Conservation (phyloP, 2,329 filamentous ascomycete genomes). For the Pseudogymnoascus sp. region DNA sequence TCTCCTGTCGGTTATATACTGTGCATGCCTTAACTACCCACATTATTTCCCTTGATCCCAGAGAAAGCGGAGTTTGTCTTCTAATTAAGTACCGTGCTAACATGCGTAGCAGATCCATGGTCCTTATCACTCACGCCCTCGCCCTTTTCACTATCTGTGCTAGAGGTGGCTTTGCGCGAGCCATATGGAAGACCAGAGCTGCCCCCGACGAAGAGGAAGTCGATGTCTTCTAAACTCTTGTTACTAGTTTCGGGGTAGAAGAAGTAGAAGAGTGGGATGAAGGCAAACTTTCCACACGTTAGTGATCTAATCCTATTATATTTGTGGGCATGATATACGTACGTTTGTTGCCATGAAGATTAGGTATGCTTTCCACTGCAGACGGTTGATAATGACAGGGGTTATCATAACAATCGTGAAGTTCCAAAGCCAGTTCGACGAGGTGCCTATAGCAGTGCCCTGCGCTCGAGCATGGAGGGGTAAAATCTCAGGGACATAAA, state of each 20-base stretch:
- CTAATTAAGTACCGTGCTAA: too few relatives aligned
- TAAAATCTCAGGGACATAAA: slow-evolving; percentile 33
- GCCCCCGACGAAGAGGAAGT: slow-evolving; percentile 35
- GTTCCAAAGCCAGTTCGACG: slow-evolving; percentile 32
- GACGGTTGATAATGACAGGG: slow-evolving; percentile 38
- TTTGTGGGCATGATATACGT: too few relatives aligned
- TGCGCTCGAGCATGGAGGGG: slow-evolving; percentile 29
- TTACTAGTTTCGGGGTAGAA: slow-evolving; percentile 47
- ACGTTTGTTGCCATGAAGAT: slow-evolving; percentile 41
- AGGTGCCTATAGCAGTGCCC: slow-evolving; percentile 29
- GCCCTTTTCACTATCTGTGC: too few relatives aligned
- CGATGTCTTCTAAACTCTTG: slow-evolving; percentile 44
- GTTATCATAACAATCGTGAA: slow-evolving; percentile 43
- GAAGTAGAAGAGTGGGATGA: slow-evolving; percentile 37
- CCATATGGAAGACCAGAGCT: too few relatives aligned
- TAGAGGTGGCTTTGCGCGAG: too few relatives aligned
- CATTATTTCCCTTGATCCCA: too few relatives aligned
- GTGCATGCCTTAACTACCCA: too few relatives aligned
- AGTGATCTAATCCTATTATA: too few relatives aligned
- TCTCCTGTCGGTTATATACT: too few relatives aligned
- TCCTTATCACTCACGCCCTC: too few relatives aligned
- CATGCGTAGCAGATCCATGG: too few relatives aligned
- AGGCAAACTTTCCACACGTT: slow-evolving; percentile 30
- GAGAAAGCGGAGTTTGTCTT: too few relatives aligned
- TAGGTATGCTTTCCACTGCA: slow-evolving; percentile 44